Conservation (phyloP, 2,329 filamentous ascomycete species). For the Didymellaceae sp. region DNA sequence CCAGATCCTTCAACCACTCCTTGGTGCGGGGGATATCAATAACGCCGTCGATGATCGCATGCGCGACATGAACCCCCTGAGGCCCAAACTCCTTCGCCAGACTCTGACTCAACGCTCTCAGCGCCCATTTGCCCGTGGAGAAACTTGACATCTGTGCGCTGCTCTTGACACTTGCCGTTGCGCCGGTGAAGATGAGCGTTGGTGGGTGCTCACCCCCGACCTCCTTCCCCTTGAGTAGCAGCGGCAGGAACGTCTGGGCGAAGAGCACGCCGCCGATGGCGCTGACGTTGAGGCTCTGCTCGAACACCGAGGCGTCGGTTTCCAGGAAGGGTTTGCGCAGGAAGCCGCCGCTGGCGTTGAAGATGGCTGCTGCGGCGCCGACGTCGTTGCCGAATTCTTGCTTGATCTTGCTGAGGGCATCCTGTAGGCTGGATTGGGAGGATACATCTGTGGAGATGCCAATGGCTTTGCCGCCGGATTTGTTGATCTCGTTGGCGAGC, state of each 20-base stretch:
- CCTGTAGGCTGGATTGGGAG: slow-evolving; percentile 60
- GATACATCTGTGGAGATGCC: slow-evolving; percentile 73
- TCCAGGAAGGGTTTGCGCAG: slow-evolving; percentile 67
- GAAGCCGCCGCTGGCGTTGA: slow-evolving; percentile 70
- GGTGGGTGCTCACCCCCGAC: slow-evolving; percentile 67
- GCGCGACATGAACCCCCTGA: slow-evolving; percentile 80
- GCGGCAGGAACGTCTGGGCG: slow-evolving; percentile 72
- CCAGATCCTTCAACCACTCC: slow-evolving; percentile 62
- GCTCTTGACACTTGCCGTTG: slow-evolving; percentile 79
- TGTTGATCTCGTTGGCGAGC: slow-evolving; percentile 73
- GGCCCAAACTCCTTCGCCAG: slow-evolving; percentile 85
- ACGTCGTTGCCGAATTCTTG: slow-evolving; percentile 62
- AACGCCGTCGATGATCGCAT: slow-evolving; percentile 82
- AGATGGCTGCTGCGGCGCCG: slow-evolving; percentile 65
- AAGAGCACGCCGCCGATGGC: slow-evolving; percentile 75
- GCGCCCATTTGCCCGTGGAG: slow-evolving; percentile 79
- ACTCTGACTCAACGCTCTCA: slow-evolving; percentile 75
- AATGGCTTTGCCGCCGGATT: slow-evolving; percentile 70
- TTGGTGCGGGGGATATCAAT: slow-evolving; percentile 81
- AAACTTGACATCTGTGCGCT: slow-evolving; percentile 74
- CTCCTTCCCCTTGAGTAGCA: slow-evolving; percentile 68
- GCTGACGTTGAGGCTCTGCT: slow-evolving; percentile 55
- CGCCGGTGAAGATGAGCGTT: slow-evolving; percentile 83
- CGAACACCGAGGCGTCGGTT: slow-evolving; percentile 64
- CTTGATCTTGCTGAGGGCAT: slow-evolving; percentile 68